Evolutionary conservation across 2,329 filamentous ascomycete genomes (phyloP).

Genomic region (Sporothrix pallida): DNA sequence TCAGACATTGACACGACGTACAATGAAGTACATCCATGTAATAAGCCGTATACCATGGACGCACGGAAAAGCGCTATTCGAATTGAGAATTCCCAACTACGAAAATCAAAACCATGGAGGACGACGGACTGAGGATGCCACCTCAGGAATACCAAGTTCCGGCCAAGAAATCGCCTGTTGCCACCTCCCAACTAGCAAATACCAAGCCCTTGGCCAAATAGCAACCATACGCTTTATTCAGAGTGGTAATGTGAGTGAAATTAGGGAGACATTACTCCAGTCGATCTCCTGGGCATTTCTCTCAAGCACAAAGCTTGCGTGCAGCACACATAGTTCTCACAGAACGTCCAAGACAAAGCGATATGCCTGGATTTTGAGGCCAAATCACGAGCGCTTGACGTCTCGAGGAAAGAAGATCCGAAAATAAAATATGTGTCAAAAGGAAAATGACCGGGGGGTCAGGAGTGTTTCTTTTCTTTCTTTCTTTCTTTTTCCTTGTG

Average conservation of each 20-base stretch:
- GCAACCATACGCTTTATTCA: too few species aligned
- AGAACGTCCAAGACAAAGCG: neutral
- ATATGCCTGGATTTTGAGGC: neutral
- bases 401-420: neutral
- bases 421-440: neutral
- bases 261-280: neutral
- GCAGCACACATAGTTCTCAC: neutral
- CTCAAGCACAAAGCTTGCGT: neutral
- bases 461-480: too few species aligned
- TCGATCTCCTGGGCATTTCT: neutral
- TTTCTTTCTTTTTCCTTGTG: too few species aligned
- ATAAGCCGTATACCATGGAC: too few species aligned
- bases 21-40: too few species aligned
- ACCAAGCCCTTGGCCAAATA: slow-evolving; percentile 21
- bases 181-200: neutral
- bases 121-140: too few species aligned
- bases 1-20: too few species aligned
- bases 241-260: neutral
- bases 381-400: too few species aligned
- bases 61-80: too few species aligned
- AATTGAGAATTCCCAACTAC: too few species aligned
- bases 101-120: too few species aligned
- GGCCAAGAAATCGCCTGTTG: neutral
- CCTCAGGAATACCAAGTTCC: slow-evolving; percentile 2
- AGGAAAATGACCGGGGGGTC: neutral